Evolutionary conservation across 768 basidiomycete genomes (phyloP), one percentile per base, ranked within the genome.

Genomic region (Mycena leptocephala): DNA sequence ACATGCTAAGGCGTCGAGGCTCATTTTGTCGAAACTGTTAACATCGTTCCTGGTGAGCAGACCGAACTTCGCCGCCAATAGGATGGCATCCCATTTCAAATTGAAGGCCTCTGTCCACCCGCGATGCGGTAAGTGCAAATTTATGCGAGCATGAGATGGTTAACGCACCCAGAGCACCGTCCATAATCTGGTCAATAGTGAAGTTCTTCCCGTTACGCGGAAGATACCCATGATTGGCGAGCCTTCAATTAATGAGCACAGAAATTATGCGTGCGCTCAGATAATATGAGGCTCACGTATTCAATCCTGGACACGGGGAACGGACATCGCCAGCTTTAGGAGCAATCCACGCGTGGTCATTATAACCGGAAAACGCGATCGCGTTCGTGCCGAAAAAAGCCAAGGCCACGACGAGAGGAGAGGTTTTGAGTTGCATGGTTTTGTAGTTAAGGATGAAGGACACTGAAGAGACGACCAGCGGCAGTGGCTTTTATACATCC

Each of bases 1-100:
- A 79, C 78, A 74, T 28, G 30, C 59, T 62, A 46, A 79, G 61
- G 43, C 77, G 24, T 69, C 61, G 24, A 78, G 66, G 30, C 32
- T 53, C 65, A 67, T 32, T 16, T 33, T 33, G 48, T 53, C 51
- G 33, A 53, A 33, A 24, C 46, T 62, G 22, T 4, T 5, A 14
- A 7, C 16, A 30, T 62, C 65, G 9, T 18, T 14, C 5, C 48
- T n/a, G 22, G 65, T 46, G n/a, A 67, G 33, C 11, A 67, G 65
- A 5, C 65, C 65, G 35, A 67, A 67, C 51, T 67, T 67, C 5
- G 48, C 65, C 10, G 51, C 65, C 2, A 35, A 18, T 7, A 67
- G 65, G 33, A 67, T 67, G 48, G 65, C 18, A 33, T 55, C 43
- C 32, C 65, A 62, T 20, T 62, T 43, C 16, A 67, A 10, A n/a